Conservation (phyloP, 2,329 filamentous ascomycete genomes). For the Herpotrichia juniperi region DNA sequence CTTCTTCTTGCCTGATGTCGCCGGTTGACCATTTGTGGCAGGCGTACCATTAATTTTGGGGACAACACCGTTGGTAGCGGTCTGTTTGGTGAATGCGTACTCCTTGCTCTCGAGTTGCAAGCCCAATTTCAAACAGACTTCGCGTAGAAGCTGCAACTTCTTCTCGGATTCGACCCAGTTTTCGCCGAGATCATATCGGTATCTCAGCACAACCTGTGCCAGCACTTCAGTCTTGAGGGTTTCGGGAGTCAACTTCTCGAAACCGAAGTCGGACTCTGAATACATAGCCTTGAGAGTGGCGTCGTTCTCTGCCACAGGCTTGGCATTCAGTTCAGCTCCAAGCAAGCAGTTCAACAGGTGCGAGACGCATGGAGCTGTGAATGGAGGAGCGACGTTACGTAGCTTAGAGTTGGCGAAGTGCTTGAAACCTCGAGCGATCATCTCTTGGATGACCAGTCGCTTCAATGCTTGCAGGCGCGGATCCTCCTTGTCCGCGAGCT, state of each 20-base stretch:
- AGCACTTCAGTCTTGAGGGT: slow-evolving; percentile 72
- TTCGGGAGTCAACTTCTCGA: slow-evolving; percentile 78
- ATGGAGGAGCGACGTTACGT: slow-evolving; percentile 76
- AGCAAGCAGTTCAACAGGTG: slow-evolving; percentile 95
- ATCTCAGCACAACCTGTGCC: slow-evolving; percentile 74
- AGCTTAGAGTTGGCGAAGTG: slow-evolving; percentile 83
- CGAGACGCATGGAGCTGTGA: slow-evolving; percentile 78
- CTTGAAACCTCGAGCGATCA: slow-evolving; percentile 95
- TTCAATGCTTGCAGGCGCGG: slow-evolving; percentile 77
- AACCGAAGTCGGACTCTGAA: slow-evolving; percentile 79
- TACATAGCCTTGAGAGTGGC: slow-evolving; percentile 76
- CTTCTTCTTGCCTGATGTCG: slow-evolving; percentile 56
- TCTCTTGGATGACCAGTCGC: slow-evolving; percentile 83
- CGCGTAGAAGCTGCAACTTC: slow-evolving; percentile 84
- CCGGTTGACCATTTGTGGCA: slow-evolving; percentile 46
- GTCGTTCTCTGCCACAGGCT: slow-evolving; percentile 80
- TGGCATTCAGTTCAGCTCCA: slow-evolving; percentile 75
- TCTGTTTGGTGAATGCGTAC: slow-evolving; percentile 67
- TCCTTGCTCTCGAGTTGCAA: slow-evolving; percentile 83
- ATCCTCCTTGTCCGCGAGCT: slow-evolving; percentile 64
- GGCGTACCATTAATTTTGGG: slow-evolving; percentile 25
- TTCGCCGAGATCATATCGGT: slow-evolving; percentile 73
- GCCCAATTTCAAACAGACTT: slow-evolving; percentile 86
- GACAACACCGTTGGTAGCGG: slow-evolving; percentile 23
- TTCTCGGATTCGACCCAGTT: slow-evolving; percentile 73